Evolutionary conservation across 768 basidiomycete genomes (phyloP), one percentile per base, ranked within the genome.

Genomic region (Leccinellum luteum): DNA sequence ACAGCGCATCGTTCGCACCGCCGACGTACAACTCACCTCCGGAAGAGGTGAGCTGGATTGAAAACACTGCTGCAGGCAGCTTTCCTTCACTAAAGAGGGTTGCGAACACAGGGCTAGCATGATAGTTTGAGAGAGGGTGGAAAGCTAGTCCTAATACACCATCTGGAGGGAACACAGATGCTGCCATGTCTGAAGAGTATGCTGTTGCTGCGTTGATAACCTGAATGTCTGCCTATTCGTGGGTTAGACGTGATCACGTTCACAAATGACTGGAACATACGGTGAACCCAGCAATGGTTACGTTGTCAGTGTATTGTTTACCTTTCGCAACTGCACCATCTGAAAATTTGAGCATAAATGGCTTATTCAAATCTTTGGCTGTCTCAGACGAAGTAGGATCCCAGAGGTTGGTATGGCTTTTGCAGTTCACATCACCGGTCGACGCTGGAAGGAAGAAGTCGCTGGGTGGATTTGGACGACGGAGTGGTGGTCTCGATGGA

Each of bases 21-120:
- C 81, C 79, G 27, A 81, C 49, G 64, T 64, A 76, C 43, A 79
- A 66, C 61, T 76, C 72, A 23, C 60, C 59, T 25, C 63, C 64
- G 73, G 68, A 43, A 64, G 12, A 44, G 43, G n/a, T 44, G 21
- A 23, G 43, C 43, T 23, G 14, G 21, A 23, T 12, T 23, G 43
- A 72, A 61, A 76, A 75, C 38, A 65, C 58, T 19, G 71, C 55
- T 17, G 67, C 52, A 15, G 30, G 21, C 31, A 66, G 55, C 32
- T 64, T 41, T 2, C 55, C 52, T 4, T 68, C 13, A 31, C 28
- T 31, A 23, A 73, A 54, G 17, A 71, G 65, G 3, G 64, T 72
- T 41, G 64, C 62, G 66, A 76, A 69, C 45, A 75, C 57, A 0
- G 73, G 67, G 7, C 52, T 57, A 10, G 69, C 59, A 28, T 54